These are phyloP conservation scores for Lasiosphaeria hispida DNA, from an alignment of 495 filamentous ascomycete genomes.

Conservation along the genomic window DNA sequence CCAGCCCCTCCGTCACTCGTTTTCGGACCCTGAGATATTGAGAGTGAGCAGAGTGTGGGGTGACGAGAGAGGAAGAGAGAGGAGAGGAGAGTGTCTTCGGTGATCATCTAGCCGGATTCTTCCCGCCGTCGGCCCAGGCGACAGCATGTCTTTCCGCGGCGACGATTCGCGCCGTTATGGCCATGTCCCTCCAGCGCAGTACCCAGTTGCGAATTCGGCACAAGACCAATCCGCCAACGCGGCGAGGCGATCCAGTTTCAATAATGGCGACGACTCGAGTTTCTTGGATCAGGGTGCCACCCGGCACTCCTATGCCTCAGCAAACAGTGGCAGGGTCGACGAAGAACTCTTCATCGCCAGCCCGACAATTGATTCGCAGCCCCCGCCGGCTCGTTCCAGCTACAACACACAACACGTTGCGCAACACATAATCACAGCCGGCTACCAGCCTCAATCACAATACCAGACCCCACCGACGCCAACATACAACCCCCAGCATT, in stretches of 20 bases:
- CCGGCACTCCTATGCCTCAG: conserved; percentile 14
- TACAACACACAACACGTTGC: conserved; percentile 48
- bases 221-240: conserved; percentile 38
- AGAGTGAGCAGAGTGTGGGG: not conserved
- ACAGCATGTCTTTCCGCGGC: conserved; percentile 53
- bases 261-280: conserved; percentile 70
- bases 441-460: conserved; percentile 51
- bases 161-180: conserved; percentile 58
- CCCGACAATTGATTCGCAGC: conserved; percentile 32
- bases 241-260: conserved; percentile 68
- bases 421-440: conserved; percentile 51
- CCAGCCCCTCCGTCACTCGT: not conserved
- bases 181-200: conserved; percentile 57
- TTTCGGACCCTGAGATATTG: not conserved
- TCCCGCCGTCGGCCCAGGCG: conserved; percentile 2
- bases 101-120: too few relatives aligned
- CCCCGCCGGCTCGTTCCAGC: conserved; percentile 37
- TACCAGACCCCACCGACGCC: conserved; percentile 52
- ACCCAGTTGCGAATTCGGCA: conserved; percentile 41
- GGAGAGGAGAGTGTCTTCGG: too few relatives aligned
- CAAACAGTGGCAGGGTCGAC: conserved; percentile 29
- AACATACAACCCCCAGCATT: conserved; percentile 82
- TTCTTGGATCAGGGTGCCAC: conserved; percentile 43
- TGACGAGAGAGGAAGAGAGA: not conserved
- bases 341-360: conserved; percentile 52